These are phyloP conservation scores for Cutaneotrichosporon dermatis DNA, from an alignment of 1,284 basidiomycete species.

Conservation along the genomic window DNA sequence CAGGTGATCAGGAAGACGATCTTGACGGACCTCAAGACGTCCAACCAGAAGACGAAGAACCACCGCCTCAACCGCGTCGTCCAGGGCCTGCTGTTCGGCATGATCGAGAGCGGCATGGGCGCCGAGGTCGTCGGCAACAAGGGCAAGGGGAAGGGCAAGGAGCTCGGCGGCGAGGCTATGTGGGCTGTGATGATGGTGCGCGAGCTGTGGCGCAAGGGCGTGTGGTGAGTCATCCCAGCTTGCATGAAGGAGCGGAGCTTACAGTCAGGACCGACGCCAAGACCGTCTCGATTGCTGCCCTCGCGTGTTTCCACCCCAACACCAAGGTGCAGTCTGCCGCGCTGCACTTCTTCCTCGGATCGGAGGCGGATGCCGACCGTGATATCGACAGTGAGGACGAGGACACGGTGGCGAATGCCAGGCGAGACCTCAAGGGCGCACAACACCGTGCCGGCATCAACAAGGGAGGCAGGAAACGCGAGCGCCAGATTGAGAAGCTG, in stretches of 20 bases:
- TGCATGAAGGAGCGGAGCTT: neutral
- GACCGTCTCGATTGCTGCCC: conserved; percentile 84
- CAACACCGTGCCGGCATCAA: conserved; percentile 81
- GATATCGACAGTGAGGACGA: conserved; percentile 71
- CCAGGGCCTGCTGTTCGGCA: conserved; percentile 91
- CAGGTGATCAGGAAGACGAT: conserved; percentile 90
- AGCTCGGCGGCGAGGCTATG: conserved; percentile 78
- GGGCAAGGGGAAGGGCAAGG: conserved; percentile 52
- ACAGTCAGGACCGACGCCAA: conserved; percentile 75
- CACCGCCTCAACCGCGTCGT: conserved; percentile 95
- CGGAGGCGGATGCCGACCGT: conserved; percentile 65
- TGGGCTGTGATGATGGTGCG: conserved; percentile 95
- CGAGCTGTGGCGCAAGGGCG: conserved; percentile 89
- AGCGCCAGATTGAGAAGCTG: conserved; percentile 56
- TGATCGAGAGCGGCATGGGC: conserved; percentile 88
- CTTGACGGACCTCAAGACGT: conserved; percentile 87
- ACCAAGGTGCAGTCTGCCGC: conserved; percentile 93
- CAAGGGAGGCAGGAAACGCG: conserved; percentile 81
- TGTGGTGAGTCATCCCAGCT: conserved; percentile 62
- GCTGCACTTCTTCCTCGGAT: conserved; percentile 94
- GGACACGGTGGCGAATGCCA: conserved; percentile 53
- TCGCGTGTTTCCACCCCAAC: conserved; percentile 90
- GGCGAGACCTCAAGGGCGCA: conserved; percentile 63
- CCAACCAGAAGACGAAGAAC: conserved; percentile 84
- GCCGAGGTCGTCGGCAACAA: conserved; percentile 74